A percentile compares a stretch with the other conserved stretches of the same genome.
Evolutionary conservation across 805 yeast species (phyloP).

Genomic region (Candida golubevii): DNA sequence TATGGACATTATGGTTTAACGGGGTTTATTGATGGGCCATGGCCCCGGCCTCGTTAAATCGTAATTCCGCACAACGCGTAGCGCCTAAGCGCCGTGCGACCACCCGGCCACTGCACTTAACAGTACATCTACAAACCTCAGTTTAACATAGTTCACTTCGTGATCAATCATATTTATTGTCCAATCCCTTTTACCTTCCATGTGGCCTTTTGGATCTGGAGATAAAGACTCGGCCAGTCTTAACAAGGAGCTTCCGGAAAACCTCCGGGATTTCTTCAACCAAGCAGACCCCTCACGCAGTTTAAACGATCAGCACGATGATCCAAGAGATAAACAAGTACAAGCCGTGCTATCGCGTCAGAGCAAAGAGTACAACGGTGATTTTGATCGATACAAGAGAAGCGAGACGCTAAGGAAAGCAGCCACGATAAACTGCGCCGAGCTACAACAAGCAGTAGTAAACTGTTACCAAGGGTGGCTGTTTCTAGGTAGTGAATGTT

Average conservation of each 20-base stretch:
- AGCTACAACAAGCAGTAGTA: conserved; percentile 32
- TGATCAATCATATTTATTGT: too few species aligned
- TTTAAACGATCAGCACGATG: neutral
- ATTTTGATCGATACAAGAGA: conserved; percentile 30
- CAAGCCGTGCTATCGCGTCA: conserved; percentile 21
- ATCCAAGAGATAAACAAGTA: conserved; percentile 26
- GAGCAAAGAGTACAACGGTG: conserved; percentile 18
- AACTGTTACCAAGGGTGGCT: conserved; percentile 35
- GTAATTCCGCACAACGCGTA: neutral
- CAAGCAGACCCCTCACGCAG: conserved; percentile 26
- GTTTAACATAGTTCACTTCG: too few species aligned
- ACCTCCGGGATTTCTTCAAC: conserved; percentile 29
- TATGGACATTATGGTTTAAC: too few species aligned
- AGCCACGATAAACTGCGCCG: conserved; percentile 36
- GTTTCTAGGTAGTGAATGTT: conserved; percentile 28
- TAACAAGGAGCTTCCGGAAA: conserved; percentile 31
- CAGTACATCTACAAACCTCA: too few species aligned
- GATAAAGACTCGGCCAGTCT: conserved; percentile 21
- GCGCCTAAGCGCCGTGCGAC: neutral
- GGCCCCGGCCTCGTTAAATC: too few species aligned
- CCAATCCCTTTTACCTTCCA: neutral
- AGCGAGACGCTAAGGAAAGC: conserved; percentile 23
- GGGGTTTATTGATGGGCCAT: too few species aligned
- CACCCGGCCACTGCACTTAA: neutral
- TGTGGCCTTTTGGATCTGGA: conserved; percentile 12